Conservation (phyloP, 2,329 filamentous ascomycete genomes). For the Epichloe sylvatica region DNA sequence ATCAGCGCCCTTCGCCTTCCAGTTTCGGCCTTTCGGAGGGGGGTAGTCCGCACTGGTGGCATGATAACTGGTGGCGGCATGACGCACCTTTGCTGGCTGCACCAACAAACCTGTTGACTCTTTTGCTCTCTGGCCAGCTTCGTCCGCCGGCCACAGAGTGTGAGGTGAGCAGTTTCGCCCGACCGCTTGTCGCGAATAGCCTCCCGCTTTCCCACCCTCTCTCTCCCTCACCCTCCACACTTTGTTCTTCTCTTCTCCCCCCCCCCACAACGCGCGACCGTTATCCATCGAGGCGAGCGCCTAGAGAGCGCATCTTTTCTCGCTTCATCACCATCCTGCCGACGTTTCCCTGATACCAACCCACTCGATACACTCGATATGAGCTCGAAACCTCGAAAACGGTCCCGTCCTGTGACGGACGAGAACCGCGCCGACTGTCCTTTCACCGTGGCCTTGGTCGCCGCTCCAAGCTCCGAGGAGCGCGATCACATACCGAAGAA, state of each 20-base stretch:
- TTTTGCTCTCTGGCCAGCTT: no score
- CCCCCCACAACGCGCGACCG: neutral
- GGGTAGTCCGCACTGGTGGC: no score
- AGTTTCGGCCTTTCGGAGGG: no score
- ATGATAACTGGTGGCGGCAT: no score
- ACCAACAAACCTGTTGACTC: no score
- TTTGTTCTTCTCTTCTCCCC: neutral
- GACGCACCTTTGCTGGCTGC: no score
- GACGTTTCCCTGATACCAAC: neutral
- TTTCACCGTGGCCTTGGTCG: slow-evolving; percentile 28
- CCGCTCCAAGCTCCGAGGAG: slow-evolving; percentile 16
- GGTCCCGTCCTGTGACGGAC: slow-evolving; percentile 33
- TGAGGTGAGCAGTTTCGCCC: neutral
- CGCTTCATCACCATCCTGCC: slow-evolving; percentile 1
- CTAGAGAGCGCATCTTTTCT: slow-evolving; percentile 1
- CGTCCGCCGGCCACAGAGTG: no score
- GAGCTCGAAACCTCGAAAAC: slow-evolving; percentile 31
- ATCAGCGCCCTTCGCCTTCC: no score
- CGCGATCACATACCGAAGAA: slow-evolving; percentile 33
- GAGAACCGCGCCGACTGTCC: slow-evolving; percentile 44
- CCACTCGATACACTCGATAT: slow-evolving; percentile 10
- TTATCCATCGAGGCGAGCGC: slow-evolving; percentile 1
- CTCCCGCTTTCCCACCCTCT: slow-evolving; percentile 3
- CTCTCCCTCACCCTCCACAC: neutral
- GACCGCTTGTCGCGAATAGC: slow-evolving; percentile 6